A percentile compares a stretch with the other conserved stretches of the same genome.
Evolutionary conservation across 176 grass and related monocot genomes (phyloP).

Genomic region (Aegilops sharonensis): DNA sequence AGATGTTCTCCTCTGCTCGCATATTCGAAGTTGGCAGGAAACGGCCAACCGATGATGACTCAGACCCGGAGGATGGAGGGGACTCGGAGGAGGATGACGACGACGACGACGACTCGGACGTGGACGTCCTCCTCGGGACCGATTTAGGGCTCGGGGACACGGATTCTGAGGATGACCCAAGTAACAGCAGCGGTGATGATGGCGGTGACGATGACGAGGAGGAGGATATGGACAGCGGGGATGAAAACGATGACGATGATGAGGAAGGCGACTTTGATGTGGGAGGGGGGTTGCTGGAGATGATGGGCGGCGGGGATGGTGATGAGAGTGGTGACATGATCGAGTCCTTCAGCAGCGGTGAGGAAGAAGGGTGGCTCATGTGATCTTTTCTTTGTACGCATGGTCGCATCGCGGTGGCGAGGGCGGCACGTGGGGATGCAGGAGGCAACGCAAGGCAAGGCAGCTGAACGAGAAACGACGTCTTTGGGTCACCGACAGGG

Average conservation of each 20-base stretch:
- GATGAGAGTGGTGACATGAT: constrained; percentile 56
- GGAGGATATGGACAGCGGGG: constrained; percentile 55
- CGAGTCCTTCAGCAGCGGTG: constrained; percentile 68
- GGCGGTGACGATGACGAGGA: constrained; percentile 38
- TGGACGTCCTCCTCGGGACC: constrained; percentile 35
- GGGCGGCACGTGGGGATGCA: neutral
- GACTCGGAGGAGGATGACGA: constrained; percentile 70
- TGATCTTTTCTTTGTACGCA: neutral
- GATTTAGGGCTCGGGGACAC: constrained; percentile 42
- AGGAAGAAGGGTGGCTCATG: constrained; percentile 44
- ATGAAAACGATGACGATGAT: constrained; percentile 62
- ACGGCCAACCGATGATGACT: constrained; percentile 86
- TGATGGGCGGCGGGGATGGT: constrained; percentile 54
- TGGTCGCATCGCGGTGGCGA: constrained; percentile 5
- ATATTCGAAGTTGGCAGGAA: constrained; percentile 91
- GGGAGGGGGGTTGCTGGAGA: constrained; percentile 52
- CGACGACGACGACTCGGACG: constrained; percentile 76
- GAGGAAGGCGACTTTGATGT: constrained; percentile 61
- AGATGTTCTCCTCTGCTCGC: constrained; percentile 80
- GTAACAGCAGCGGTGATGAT: constrained; percentile 58
- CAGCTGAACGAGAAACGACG: neutral
- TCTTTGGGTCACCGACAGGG: neutral
- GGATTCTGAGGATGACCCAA: constrained; percentile 69
- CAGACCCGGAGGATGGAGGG: constrained; percentile 87
- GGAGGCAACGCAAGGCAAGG: neutral